phyloP scores from a whole-genome alignment of 2,329 filamentous ascomycete species.

The Apiospora kogelbergensis region DNA sequence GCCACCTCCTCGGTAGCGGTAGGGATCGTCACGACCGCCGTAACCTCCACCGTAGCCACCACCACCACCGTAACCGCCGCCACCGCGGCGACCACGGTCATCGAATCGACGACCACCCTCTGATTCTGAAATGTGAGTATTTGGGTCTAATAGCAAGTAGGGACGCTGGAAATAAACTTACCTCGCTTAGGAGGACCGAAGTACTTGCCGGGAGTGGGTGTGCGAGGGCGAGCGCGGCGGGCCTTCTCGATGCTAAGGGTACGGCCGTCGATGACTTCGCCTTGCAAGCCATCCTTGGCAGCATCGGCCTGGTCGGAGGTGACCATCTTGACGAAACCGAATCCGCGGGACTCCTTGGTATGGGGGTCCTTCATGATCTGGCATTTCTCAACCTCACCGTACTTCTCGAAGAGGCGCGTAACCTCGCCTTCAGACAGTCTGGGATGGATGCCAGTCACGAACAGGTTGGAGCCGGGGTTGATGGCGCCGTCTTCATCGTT shows the following conservation, averaged over 20 bases:
- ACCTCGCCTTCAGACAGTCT: slow-evolving; percentile 88
- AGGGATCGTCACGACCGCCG: slow-evolving; percentile 49
- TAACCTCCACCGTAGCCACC: slow-evolving; percentile 60
- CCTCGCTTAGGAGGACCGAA: slow-evolving; percentile 97
- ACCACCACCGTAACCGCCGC: slow-evolving; percentile 55
- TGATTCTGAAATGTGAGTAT: slow-evolving; percentile 35
- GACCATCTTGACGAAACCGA: slow-evolving; percentile 99
- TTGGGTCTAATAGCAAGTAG: neutral
- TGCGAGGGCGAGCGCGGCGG: slow-evolving; percentile 89
- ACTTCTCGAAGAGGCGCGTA: slow-evolving; percentile 95
- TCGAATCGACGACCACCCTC: slow-evolving; percentile 46
- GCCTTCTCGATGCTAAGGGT: slow-evolving; percentile 99
- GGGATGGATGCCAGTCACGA: slow-evolving; percentile 97
- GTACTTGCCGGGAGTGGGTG: slow-evolving; percentile 97
- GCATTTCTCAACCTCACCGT: slow-evolving; percentile 97
- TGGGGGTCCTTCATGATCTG: slow-evolving; percentile 99
- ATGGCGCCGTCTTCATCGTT: slow-evolving; percentile 74
- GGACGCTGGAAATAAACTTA: slow-evolving; percentile 46
- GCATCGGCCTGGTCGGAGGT: slow-evolving; percentile 94
- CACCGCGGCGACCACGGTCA: slow-evolving; percentile 40
- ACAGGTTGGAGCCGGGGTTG: slow-evolving; percentile 97
- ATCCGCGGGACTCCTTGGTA: slow-evolving; percentile 96
- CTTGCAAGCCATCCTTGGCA: slow-evolving; percentile 93
- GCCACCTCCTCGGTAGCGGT: slow-evolving; percentile 51
- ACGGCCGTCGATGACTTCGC: slow-evolving; percentile 91